phyloP scores from a whole-genome alignment of 352 stramenopile genomes.

The Globisporangium splendens region DNA sequence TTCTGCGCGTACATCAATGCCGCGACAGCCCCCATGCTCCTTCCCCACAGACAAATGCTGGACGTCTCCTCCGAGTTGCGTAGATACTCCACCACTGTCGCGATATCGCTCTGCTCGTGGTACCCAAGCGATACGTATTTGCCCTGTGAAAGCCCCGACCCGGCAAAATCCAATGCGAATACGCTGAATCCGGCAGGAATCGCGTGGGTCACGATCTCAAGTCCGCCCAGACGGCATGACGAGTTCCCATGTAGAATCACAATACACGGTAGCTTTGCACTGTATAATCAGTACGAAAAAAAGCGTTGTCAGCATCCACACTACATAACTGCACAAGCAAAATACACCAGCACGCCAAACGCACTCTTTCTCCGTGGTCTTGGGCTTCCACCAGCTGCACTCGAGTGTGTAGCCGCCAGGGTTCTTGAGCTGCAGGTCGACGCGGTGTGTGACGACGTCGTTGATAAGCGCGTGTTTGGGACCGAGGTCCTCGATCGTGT shows the following conservation, averaged over 20 bases:
- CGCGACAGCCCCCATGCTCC: conserved; percentile 79
- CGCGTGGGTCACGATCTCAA: conserved; percentile 79
- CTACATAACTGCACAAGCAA: background rate
- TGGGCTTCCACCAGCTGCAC: conserved; percentile 85
- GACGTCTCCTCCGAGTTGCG: conserved; percentile 41
- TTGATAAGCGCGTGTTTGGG: conserved; percentile 52
- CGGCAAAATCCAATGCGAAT: conserved; percentile 78
- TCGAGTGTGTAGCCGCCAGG: conserved; percentile 67
- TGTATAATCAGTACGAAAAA: conserved; percentile 1
- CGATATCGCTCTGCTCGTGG: conserved; percentile 74
- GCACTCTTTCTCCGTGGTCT: conserved; percentile 21
- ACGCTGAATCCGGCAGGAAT: conserved; percentile 77
- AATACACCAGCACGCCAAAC: conserved; percentile 4
- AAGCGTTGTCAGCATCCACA: background rate
- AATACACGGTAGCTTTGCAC: conserved; percentile 64
- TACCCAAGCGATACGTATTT: conserved; percentile 85
- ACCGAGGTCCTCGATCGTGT: conserved; percentile 58
- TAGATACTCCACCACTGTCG: conserved; percentile 67
- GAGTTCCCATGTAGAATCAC: conserved; percentile 83
- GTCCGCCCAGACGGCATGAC: conserved; percentile 62
- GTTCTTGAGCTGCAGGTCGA: conserved; percentile 78
- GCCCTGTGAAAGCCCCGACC: conserved; percentile 69
- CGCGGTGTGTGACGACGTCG: conserved; percentile 54
- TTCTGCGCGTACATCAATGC: conserved; percentile 61
- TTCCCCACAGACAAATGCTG: conserved; percentile 71